Base-by-base conservation (phyloP, 352 stramenopile species). In the Elongisporangium prolatum region DNA sequence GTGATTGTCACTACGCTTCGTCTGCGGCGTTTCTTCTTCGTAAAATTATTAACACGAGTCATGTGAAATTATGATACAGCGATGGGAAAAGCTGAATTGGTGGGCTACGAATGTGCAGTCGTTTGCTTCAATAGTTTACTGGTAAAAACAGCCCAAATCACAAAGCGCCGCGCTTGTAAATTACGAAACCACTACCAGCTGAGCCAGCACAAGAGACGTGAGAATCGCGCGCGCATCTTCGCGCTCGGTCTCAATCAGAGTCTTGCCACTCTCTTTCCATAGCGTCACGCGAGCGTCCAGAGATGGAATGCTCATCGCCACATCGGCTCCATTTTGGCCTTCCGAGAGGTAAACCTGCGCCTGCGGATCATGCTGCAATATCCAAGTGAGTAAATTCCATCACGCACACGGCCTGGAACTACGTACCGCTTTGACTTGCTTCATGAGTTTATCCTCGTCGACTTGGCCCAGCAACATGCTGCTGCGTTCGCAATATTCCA, bases 341-440 rank as follows among this genome's bases (percentile, higher is more conserved):
- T 90, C 80, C n/a, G 84, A 91, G 56, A 91, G 79, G 55, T 91
- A 91, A 17, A 91, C 80, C 47, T 89, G 78, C 2, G 82, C 73
- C 47, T 84, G 69, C 14, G 71, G 61, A 34, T 92, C 77, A 44
- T 92, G 75, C 84, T 93, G 56, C 37, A 53, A 50, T 9, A 50
- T 40, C 60, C 48, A 67, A 6, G 20, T 14, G 21, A 28, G 10
- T 18, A 34, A 8, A 44, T 18, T 50, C 6, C 64, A n/a, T 16
- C 7, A 44, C 21, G 61, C 21, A 52, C 44, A 25, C 49, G 2
- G 0, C 18, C 56, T 21, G 6, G 14, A 48, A 48, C 21, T 10
- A 61, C 74, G 37, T 60, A 93, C 84, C 60, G 75, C 69, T 79
- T 89, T 88, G 53, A 93, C 69, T 63, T 91, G 82, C 44, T 86